These are phyloP conservation scores for Saccharomycopsis malanga DNA, from an alignment of 805 yeast species.

Conservation along the genomic window DNA sequence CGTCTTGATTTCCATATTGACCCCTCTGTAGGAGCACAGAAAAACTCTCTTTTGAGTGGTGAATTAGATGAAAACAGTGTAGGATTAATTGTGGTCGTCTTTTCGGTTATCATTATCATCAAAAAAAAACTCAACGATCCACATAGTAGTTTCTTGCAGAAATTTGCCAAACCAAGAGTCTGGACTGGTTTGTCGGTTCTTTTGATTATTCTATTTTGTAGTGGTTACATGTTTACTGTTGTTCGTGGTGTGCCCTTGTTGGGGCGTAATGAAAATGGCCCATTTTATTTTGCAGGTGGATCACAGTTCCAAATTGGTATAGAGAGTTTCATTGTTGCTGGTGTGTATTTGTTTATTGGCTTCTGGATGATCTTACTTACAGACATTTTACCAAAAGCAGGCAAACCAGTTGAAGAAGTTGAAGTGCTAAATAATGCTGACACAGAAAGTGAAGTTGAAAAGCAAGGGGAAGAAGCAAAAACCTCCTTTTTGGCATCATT, in stretches of 20 bases:
- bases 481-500: not conserved
- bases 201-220: conserved; percentile 38
- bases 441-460: not conserved
- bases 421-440: conserved; percentile 1
- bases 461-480: conserved; percentile 1
- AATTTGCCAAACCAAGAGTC: conserved; percentile 22
- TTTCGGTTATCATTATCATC: conserved; percentile 12
- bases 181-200: conserved; percentile 32
- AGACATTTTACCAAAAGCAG: conserved; percentile 20
- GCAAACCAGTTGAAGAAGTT: not conserved
- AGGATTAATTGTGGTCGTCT: conserved; percentile 5
- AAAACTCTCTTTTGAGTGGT: not conserved
- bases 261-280: conserved; percentile 43
- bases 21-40: not conserved
- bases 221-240: conserved; percentile 61
- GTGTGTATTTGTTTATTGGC: conserved; percentile 43
- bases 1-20: conserved; percentile 26
- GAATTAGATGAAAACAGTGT: conserved; percentile 14
- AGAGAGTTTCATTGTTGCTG: conserved; percentile 50
- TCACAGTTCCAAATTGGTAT: conserved; percentile 62
- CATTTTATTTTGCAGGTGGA: conserved; percentile 57
- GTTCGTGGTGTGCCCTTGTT: conserved; percentile 59
- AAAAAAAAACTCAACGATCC: conserved; percentile 11
- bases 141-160: conserved; percentile 5
- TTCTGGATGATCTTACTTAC: conserved; percentile 36